Base-by-base conservation (phyloP, 306 rosid species). In the Casuarina glauca region DNA sequence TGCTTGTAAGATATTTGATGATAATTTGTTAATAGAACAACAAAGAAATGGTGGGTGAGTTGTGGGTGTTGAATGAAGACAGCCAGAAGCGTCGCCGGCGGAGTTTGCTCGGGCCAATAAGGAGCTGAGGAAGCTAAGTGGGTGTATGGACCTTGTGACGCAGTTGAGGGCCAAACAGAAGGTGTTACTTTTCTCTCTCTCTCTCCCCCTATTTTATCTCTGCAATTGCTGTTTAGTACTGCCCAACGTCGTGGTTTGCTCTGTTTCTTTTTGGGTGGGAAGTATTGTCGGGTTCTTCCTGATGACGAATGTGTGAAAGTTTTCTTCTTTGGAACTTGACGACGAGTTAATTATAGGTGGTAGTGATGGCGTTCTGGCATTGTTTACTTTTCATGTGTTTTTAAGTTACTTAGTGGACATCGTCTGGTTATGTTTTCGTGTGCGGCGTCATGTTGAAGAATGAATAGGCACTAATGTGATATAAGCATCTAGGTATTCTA, bases 31-130 rank as follows among this genome's bases (percentile, higher is more conserved):
- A 26, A 58, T 19, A 26, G 3, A 58, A 26, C 36, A 2, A 26
- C 36, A 72, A 50, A 43, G 78, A 67, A 82, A 78, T 84, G 44
- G 53, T 79, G 69, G 60, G 74, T 73, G 62, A 76, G 70, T 80
- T 74, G 72, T 58, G 11, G 69, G 75, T 84, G 72, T 85, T 90
- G 81, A 76, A 79, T 88, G 89, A 91, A 91, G 94, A 88, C 94
- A 94, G 98, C 91, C 97, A 44, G 91, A 89, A 85, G 88, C 88
- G 78, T 72, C 94, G 36, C 96, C 97, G 13, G 79, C 88, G 20
- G 97, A 92, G 79, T 92, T 85, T 78, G 96, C 96, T 13, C 85
- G 80, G 86, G 97, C 96, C 46, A 92, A 90, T 72, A 94, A 92
- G 91, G 98, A 94, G 91, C 97, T 94, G 68, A 88, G 91, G 44